Conservation (phyloP, 306 rosid species). For the Ceratonia siliqua region DNA sequence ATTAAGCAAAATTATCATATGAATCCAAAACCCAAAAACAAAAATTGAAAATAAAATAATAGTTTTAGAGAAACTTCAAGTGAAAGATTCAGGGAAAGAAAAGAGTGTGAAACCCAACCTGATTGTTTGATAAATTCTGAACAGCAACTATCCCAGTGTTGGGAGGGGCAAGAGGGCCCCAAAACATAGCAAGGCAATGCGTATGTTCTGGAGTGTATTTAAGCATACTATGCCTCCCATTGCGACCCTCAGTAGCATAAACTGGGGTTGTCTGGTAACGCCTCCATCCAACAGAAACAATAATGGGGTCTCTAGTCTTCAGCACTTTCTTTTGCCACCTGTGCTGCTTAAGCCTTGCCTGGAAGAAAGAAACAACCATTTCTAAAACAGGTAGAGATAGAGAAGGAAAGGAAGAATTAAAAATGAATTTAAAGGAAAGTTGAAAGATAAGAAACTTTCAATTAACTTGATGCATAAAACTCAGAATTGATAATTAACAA, state of each 20-base stretch:
- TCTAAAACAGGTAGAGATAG: not conserved
- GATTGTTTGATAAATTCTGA: conserved; percentile 82
- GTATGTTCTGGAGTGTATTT: conserved; percentile 95
- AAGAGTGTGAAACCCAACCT: conserved; percentile 41
- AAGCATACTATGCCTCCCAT: conserved; percentile 93
- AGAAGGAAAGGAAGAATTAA: not conserved
- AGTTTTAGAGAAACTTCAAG: conserved; percentile 11
- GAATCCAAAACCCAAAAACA: not conserved
- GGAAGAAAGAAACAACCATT: conserved; percentile 25
- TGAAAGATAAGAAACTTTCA: not conserved
- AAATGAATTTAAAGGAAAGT: conserved; percentile 2
- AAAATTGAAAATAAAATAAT: not conserved
- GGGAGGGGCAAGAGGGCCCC: conserved; percentile 97
- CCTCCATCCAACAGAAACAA: conserved; percentile 95
- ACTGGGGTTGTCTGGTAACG: conserved; percentile 92
- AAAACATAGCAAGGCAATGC: conserved; percentile 93
- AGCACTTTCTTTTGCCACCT: conserved; percentile 93
- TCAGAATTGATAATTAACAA: conserved; percentile 2
- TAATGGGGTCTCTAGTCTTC: conserved; percentile 86
- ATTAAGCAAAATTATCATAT: conserved; percentile 20
- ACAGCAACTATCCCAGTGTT: conserved; percentile 86
- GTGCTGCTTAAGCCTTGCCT: conserved; percentile 90
- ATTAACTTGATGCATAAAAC: not conserved
- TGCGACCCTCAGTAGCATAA: conserved; percentile 81
- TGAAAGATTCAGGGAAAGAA: conserved; percentile 14